Percentiles rank a stretch among this genome's conserved stretches.
phyloP scores from a whole-genome alignment of 371 early-diverging fungal genomes.

The Dentiscutata heterogama region DNA sequence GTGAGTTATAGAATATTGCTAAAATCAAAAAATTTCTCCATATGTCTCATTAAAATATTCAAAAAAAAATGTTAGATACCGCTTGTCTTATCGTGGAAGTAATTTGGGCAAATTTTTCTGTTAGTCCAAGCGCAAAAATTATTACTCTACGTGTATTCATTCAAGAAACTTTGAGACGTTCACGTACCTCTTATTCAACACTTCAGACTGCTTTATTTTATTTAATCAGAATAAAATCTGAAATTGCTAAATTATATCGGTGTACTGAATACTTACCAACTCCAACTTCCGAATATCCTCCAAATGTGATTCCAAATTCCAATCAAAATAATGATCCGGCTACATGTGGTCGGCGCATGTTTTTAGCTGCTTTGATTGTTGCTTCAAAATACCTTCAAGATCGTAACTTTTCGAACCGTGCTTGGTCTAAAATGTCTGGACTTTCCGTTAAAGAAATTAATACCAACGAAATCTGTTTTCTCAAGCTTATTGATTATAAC shows the following conservation, averaged over 20 bases:
- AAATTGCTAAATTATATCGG: conserved; percentile 43
- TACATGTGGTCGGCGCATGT: conserved; percentile 84
- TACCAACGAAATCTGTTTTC: conserved; percentile 75
- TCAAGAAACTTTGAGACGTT: conserved; percentile 80
- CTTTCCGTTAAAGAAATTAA: conserved; percentile 77
- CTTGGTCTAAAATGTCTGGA: conserved; percentile 84
- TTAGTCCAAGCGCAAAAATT: conserved; percentile 57
- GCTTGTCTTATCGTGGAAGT: conserved; percentile 69
- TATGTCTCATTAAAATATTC: no score
- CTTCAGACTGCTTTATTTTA: conserved; percentile 81
- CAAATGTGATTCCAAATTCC: conserved; percentile 39
- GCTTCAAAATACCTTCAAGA: conserved; percentile 86
- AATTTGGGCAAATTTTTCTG: conserved; percentile 61
- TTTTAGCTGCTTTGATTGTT: conserved; percentile 79
- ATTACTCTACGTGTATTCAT: conserved; percentile 78
- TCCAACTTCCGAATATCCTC: conserved; percentile 30
- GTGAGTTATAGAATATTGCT: conserved; percentile 48
- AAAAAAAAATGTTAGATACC: conserved; percentile 59
- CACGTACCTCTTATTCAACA: conserved; percentile 82
- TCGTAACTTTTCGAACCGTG: conserved; percentile 82
- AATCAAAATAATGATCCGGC: conserved; percentile 60
- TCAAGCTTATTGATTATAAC: conserved; percentile 78
- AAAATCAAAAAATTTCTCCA: no score
- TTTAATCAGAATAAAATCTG: conserved; percentile 64
- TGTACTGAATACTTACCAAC: conserved; percentile 7